Evolutionary conservation across 2,329 filamentous ascomycete species (phyloP).

Genomic region (Acrodontium crateriforme): DNA sequence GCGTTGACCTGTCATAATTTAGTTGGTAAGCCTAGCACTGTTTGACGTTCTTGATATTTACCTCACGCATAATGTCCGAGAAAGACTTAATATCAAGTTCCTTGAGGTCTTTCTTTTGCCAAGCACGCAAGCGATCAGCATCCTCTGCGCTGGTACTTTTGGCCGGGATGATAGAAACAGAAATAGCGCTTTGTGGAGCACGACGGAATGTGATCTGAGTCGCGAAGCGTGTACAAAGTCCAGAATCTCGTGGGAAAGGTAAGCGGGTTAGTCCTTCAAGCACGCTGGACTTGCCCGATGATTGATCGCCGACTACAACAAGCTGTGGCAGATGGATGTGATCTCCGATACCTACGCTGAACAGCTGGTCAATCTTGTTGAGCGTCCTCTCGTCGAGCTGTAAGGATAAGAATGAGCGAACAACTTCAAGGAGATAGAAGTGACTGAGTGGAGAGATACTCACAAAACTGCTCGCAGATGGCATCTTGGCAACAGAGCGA

Average conservation of each 20-base stretch:
- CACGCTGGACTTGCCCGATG: slow-evolving; percentile 47
- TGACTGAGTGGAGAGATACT: no score
- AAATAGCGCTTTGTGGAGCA: slow-evolving; percentile 2
- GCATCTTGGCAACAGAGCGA: no score
- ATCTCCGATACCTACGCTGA: slow-evolving; percentile 31
- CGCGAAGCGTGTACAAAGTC: slow-evolving; percentile 37
- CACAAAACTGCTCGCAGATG: no score
- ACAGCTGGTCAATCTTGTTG: slow-evolving; percentile 40
- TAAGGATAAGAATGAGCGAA: no score
- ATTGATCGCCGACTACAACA: slow-evolving; percentile 49
- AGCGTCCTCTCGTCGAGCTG: no score
- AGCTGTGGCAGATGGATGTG: slow-evolving; percentile 20
- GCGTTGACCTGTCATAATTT: slow-evolving; percentile 4
- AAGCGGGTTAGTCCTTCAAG: slow-evolving; percentile 46
- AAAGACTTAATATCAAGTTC: slow-evolving; percentile 10
- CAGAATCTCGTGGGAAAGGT: slow-evolving; percentile 41
- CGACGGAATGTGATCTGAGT: slow-evolving; percentile 17
- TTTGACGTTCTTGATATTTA: slow-evolving; percentile 1
- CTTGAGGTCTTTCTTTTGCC: slow-evolving; percentile 4
- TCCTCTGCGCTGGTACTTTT: slow-evolving; percentile 7
- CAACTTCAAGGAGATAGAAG: no score
- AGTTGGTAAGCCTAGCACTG: slow-evolving; percentile 1
- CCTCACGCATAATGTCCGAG: slow-evolving; percentile 12
- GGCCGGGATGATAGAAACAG: slow-evolving; percentile 12
- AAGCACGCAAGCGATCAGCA: slow-evolving; percentile 2